Evolutionary conservation across 2,329 filamentous ascomycete genomes (phyloP), one percentile per base, ranked within the genome.

Genomic region (Paracoccidioides lutzii): DNA sequence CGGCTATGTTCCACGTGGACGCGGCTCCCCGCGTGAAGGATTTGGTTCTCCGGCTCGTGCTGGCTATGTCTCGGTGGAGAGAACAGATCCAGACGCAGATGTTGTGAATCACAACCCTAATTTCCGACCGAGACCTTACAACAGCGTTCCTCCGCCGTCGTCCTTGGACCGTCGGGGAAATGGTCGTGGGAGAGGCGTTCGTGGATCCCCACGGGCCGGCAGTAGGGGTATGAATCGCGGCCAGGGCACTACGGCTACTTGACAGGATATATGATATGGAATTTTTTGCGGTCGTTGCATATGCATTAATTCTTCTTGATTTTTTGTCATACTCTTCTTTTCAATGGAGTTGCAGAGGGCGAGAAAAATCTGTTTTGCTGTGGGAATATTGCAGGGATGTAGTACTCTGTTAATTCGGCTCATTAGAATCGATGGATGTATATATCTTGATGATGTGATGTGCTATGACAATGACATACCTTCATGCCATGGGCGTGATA

Each of bases 51-150:
- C 43, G 52, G 46, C 56, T 51, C 61, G 65, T 35, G 61, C 61
- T 45, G 66, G 64, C 3, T 70, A 68, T 55, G 60, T 61, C 15
- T 62, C 62, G 15, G 62, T 70, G 40, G 66, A 81, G 63, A 75
- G 72, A 59, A 71, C 65, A 55, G 76, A 79, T 62, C 72, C 75
- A 4, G 65, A 69, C 6, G 73, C 74, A 38, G 76, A 76, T 30
- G 71, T 81, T 6, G 64, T 79, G n/a, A 64, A 69, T 50, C 74
- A 76, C 63, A 80, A 79, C 62, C 75, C 75, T 2, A 71, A 71
- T 50, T 81, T 81, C 65, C 69, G 72, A 46, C 76, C 77, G 10
- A 74, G 76, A 59, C 68, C 68, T 59, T 76, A 77, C 58, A 66
- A 67, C 53, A 73, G 70, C 56, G 75, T 76, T 4, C 75, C 76